These are phyloP conservation scores for Barnettozyma hawaiiensis DNA, from an alignment of 1,139 yeast species.

Conservation along the genomic window DNA sequence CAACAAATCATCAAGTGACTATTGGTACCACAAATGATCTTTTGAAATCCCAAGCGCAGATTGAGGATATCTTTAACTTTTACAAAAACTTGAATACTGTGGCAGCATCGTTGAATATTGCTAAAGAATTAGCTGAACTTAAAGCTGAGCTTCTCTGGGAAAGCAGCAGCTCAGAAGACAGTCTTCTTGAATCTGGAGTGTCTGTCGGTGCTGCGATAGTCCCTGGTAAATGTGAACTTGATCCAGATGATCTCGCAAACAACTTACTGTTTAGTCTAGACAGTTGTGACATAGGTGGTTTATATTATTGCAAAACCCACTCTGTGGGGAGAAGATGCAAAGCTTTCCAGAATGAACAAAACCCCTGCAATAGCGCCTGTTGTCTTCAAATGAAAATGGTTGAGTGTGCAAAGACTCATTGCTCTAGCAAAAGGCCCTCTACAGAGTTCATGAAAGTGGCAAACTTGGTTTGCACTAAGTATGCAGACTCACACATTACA, in stretches of 20 bases:
- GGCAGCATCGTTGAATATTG: conserved; percentile 13
- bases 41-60: conserved; percentile 1
- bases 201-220: conserved; percentile 11
- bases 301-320: conserved; percentile 22
- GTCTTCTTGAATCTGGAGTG: neutral
- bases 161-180: conserved; percentile 3
- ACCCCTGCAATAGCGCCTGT: conserved; percentile 23
- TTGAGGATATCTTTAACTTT: conserved; percentile 7
- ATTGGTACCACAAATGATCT: neutral
- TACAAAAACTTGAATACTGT: conserved; percentile 9
- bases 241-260: conserved; percentile 11
- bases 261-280: conserved; percentile 18
- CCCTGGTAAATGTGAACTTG: conserved; percentile 21
- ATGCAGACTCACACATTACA: conserved; percentile 14
- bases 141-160: conserved; percentile 16
- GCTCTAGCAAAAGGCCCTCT: conserved; percentile 16
- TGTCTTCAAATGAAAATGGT: conserved; percentile 23
- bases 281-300: conserved; percentile 23
- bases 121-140: conserved; percentile 12
- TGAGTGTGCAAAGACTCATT: conserved; percentile 19
- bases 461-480: conserved; percentile 19
- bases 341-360: conserved; percentile 9
- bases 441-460: conserved; percentile 17
- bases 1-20: neutral
- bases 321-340: conserved; percentile 17